These are phyloP conservation scores for Metroxylon sagu DNA, from an alignment of 176 grass and related monocot species.

Conservation along the genomic window DNA sequence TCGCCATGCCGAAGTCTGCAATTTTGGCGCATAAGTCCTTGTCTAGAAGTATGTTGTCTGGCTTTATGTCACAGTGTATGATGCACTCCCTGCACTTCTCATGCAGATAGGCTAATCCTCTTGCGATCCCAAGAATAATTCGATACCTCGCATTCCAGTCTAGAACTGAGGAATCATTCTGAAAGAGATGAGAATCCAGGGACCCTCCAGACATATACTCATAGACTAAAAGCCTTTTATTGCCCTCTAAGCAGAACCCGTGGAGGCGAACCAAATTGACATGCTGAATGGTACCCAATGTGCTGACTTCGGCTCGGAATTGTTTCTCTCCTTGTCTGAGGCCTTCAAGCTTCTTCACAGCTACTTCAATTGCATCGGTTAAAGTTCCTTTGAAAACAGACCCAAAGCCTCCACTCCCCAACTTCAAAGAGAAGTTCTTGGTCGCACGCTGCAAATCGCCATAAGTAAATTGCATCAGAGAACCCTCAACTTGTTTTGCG, in stretches of 20 bases:
- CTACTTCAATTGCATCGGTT: constrained; percentile 9
- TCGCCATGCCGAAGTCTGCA: constrained; percentile 41
- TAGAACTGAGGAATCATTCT: constrained; percentile 2
- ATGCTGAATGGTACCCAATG: constrained; percentile 27
- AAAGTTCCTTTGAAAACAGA: constrained; percentile 27
- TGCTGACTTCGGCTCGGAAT: constrained; percentile 29
- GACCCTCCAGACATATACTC: constrained; percentile 31
- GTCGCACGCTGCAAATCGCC: constrained; percentile 16
- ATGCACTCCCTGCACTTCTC: constrained; percentile 29
- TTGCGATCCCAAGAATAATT: constrained; percentile 22
- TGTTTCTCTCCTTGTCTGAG: constrained; percentile 31
- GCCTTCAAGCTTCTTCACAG: constrained; percentile 39
- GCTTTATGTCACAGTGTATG: constrained; percentile 38
- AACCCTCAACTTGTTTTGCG: not conserved
- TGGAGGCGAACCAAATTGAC: constrained; percentile 15
- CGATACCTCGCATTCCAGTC: constrained; percentile 26
- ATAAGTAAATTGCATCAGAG: constrained; percentile 17
- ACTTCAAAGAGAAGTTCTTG: constrained; percentile 30
- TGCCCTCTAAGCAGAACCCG: constrained; percentile 23
- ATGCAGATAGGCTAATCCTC: constrained; percentile 29
- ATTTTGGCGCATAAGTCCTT: constrained; percentile 13
- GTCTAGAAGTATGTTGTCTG: constrained; percentile 37
- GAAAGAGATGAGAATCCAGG: constrained; percentile 25
- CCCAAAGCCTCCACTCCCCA: constrained; percentile 31
- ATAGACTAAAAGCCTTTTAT: constrained; percentile 26